Base-by-base conservation (phyloP, 495 filamentous ascomycete species). In the Aspergillus ellipticus region DNA sequence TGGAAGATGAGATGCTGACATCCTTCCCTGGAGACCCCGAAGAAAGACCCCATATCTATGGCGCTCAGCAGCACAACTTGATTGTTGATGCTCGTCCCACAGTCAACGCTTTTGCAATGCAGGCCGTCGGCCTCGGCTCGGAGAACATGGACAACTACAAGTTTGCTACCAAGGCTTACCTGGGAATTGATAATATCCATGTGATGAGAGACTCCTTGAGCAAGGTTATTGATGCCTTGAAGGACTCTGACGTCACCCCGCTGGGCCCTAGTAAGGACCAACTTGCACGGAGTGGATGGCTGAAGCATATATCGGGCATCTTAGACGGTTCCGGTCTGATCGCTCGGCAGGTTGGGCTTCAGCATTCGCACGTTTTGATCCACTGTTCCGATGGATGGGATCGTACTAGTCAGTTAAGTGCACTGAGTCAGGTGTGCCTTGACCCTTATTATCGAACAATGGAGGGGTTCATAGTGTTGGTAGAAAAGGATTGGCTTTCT, bases 341-440 rank as follows among this genome's bases (percentile, higher is more conserved):
- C 55, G 87, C 93, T 20, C 82, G 89, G 33, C 90, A 96, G 63
- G 86, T 98, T 49, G 94, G 89, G 22, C 84, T 97, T 26, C 86
- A 89, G 51, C 93, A 96, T 63, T 94, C 90, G 10, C 92, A 98
- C 70, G 94, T 95, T 9, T 77, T 98, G 42, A 96, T 98, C 33
- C 94, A 98, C 67, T 98, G 94, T 66, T 97, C 94, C 2, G 94
- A 99, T 71, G 94, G 94, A 17, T 99, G 94, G 94, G 94, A 99
- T 67, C 86, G 94, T 26, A 99, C 94, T 10, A 90, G 90, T 64
- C 94, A 99, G 72, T 80, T 99, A 22, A 93, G 93, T 66, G 90
- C 92, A n/a, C 72, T 99, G 42, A 86, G 90, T 57, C 92, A 99
- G 70, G 76, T 99, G 39, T 93, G 94, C 69, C 80, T 99, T 4